phyloP scores from a whole-genome alignment of 305 asterid species.

The Fraxinus sp. region DNA sequence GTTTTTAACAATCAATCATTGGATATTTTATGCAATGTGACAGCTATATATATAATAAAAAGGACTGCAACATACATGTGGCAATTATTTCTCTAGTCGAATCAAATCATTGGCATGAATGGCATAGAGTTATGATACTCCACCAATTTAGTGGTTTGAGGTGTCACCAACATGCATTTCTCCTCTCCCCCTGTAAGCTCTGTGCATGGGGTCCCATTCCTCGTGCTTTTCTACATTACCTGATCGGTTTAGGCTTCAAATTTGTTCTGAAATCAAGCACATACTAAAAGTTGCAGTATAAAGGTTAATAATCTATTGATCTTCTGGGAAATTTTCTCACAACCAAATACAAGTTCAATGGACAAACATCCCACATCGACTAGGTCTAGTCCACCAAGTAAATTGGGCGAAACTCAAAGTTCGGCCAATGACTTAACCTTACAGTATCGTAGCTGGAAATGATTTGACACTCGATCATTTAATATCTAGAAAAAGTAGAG shows the following conservation, averaged over 20 bases:
- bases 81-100: background rate
- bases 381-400: background rate
- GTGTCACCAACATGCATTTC: constrained; percentile 45
- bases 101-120: constrained; percentile 3
- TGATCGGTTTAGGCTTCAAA: background rate
- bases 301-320: background rate
- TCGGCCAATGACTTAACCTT: background rate
- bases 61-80: background rate
- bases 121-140: constrained; percentile 1
- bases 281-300: background rate
- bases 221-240: constrained; percentile 28
- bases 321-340: background rate
- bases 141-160: constrained; percentile 21
- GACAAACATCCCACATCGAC: background rate
- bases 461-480: background rate
- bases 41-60: background rate
- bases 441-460: background rate
- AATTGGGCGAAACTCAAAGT: background rate
- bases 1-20: background rate
- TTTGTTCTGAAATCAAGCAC: background rate
- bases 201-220: constrained; percentile 20
- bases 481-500: background rate
- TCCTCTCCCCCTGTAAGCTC: constrained; percentile 30
- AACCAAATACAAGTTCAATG: background rate
- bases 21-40: background rate